Conservation (phyloP, 805 yeast species). For the Monosporozyma solicola region DNA sequence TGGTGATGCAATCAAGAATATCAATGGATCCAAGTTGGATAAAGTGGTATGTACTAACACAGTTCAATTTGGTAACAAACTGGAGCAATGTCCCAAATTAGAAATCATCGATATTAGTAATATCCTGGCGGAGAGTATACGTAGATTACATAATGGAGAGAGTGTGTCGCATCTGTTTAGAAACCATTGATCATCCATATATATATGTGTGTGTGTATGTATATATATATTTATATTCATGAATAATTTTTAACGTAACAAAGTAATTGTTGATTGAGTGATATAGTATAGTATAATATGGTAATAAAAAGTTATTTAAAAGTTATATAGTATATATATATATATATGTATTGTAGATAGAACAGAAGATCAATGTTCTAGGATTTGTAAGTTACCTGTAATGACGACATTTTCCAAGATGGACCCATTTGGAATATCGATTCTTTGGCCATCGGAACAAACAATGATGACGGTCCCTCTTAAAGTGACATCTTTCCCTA, state of each 20-base stretch:
- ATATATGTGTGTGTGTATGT: no score
- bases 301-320: neutral
- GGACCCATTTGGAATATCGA: constrained; percentile 95
- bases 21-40: constrained; percentile 57
- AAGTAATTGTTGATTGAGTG: no score
- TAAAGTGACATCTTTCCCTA: constrained; percentile 83
- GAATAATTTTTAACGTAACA: neutral
- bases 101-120: constrained; percentile 62
- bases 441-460: constrained; percentile 92
- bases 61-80: constrained; percentile 63
- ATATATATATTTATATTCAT: neutral
- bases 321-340: neutral
- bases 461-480: constrained; percentile 97
- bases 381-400: constrained; percentile 90
- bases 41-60: constrained; percentile 73
- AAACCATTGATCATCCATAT: constrained; percentile 11
- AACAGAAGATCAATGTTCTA: constrained; percentile 12
- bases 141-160: constrained; percentile 83
- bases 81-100: constrained; percentile 44
- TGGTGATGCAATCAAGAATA: constrained; percentile 62
- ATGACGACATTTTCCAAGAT: constrained; percentile 92
- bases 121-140: constrained; percentile 69
- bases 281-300: neutral
- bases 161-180: constrained; percentile 69
- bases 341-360: no score